Percentiles rank a stretch among this genome's conserved stretches.
These are phyloP conservation scores for Pneumocystis sp. DNA, from an alignment of 1,139 yeast species.

Conservation along the genomic window DNA sequence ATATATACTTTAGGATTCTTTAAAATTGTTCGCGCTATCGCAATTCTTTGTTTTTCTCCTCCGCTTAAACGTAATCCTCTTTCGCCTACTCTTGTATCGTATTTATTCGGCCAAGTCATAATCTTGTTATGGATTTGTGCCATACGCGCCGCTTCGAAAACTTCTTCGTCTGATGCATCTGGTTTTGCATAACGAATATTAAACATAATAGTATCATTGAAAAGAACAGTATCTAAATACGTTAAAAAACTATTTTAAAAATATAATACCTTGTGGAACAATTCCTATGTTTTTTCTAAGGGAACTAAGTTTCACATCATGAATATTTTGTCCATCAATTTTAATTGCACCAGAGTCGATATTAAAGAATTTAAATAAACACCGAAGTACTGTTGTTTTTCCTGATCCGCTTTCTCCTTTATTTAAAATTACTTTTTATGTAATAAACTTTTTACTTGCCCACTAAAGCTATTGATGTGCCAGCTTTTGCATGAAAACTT, in stretches of 20 bases:
- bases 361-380: slow-evolving; percentile 82
- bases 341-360: slow-evolving; percentile 58
- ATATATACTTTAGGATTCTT: slow-evolving; percentile 71
- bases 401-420: slow-evolving; percentile 16
- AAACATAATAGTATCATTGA: slow-evolving; percentile 64
- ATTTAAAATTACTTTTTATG: not conserved
- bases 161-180: slow-evolving; percentile 47
- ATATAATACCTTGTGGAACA: slow-evolving; percentile 67
- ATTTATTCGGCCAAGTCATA: slow-evolving; percentile 65
- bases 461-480: slow-evolving; percentile 17
- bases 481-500: slow-evolving; percentile 56
- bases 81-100: slow-evolving; percentile 86
- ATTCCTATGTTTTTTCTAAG: slow-evolving; percentile 67
- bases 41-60: slow-evolving; percentile 92
- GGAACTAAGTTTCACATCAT: slow-evolving; percentile 57
- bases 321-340: slow-evolving; percentile 80
- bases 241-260: slow-evolving; percentile 56
- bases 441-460: slow-evolving; percentile 21
- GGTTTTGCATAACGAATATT: slow-evolving; percentile 79
- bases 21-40: slow-evolving; percentile 73
- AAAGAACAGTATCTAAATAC: slow-evolving; percentile 35
- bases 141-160: slow-evolving; percentile 43
- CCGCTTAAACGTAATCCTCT: slow-evolving; percentile 98
- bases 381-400: slow-evolving; percentile 70
- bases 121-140: slow-evolving; percentile 46